Evolutionary conservation across 306 rosid species (phyloP).

Genomic region (Rosa lucieae): DNA sequence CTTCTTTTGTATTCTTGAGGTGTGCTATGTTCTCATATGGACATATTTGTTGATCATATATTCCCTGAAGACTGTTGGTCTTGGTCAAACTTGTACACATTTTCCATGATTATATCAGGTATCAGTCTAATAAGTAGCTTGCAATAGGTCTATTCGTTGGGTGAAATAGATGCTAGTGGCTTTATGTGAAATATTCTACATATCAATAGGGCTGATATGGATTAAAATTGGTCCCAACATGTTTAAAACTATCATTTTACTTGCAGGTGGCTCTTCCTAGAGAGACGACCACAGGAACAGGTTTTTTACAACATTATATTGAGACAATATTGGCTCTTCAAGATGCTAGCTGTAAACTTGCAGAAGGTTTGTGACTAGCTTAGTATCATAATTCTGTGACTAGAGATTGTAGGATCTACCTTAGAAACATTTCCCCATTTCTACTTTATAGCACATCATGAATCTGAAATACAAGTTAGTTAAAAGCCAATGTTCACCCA

Average conservation of each 20-base stretch:
- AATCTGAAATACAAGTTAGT: background rate
- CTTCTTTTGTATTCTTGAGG: background rate
- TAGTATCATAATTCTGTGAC: background rate
- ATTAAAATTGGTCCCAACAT: constrained; percentile 21
- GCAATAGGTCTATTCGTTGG: background rate
- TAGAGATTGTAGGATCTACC: constrained; percentile 3
- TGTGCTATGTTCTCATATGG: background rate
- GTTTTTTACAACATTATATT: constrained; percentile 77
- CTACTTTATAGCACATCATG: background rate
- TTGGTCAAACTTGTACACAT: background rate
- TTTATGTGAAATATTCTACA: background rate
- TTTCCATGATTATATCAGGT: background rate
- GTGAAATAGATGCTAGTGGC: background rate
- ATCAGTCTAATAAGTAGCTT: background rate
- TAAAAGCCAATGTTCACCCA: background rate
- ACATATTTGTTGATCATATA: background rate
- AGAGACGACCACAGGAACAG: constrained; percentile 71
- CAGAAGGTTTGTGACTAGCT: constrained; percentile 48
- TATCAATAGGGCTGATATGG: background rate
- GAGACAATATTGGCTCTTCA: constrained; percentile 86
- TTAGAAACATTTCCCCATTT: background rate
- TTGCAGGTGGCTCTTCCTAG: constrained; percentile 94
- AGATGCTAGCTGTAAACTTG: constrained; percentile 60
- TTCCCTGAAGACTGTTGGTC: constrained; percentile 1
- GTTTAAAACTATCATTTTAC: constrained; percentile 22